Percentiles rank a stretch among this genome's conserved stretches.
Evolutionary conservation across 306 rosid genomes (phyloP).

Genomic region (Astragalus glycyphyllos): DNA sequence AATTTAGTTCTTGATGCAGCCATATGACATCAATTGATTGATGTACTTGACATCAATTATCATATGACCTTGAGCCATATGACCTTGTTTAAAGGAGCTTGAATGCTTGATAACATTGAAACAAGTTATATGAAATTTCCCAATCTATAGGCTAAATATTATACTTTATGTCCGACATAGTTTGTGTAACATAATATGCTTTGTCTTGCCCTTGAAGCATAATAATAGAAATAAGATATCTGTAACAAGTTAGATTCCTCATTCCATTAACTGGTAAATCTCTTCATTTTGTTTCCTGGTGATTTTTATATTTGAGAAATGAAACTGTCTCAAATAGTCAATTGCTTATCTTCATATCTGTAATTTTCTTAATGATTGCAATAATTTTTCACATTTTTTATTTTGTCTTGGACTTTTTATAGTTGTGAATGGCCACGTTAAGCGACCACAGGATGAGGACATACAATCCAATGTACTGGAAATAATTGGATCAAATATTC

Average conservation of each 20-base stretch:
- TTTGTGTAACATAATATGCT: constrained; percentile 12
- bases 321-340: not conserved
- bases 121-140: not conserved
- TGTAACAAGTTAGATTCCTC: not conserved
- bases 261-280: constrained; percentile 12
- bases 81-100: not conserved
- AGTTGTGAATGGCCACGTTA: constrained; percentile 87
- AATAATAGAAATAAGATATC: not conserved
- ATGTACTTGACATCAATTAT: too few relatives aligned
- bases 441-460: constrained; percentile 97
- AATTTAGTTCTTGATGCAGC: constrained; percentile 10
- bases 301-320: constrained; percentile 27
- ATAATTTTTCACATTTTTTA: not conserved
- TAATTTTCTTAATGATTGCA: constrained; percentile 17
- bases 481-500: constrained; percentile 89
- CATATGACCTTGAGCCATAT: too few relatives aligned
- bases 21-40: not conserved
- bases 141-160: not conserved
- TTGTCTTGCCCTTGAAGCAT: not conserved
- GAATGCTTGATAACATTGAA: not conserved
- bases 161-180: not conserved
- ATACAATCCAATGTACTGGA: constrained; percentile 94
- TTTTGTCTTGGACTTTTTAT: constrained; percentile 39
- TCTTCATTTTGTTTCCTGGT: constrained; percentile 29
- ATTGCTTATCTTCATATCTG: constrained; percentile 15